Evolutionary conservation across 2,329 filamentous ascomycete species (phyloP).

Genomic region (Botrytis deweyae): DNA sequence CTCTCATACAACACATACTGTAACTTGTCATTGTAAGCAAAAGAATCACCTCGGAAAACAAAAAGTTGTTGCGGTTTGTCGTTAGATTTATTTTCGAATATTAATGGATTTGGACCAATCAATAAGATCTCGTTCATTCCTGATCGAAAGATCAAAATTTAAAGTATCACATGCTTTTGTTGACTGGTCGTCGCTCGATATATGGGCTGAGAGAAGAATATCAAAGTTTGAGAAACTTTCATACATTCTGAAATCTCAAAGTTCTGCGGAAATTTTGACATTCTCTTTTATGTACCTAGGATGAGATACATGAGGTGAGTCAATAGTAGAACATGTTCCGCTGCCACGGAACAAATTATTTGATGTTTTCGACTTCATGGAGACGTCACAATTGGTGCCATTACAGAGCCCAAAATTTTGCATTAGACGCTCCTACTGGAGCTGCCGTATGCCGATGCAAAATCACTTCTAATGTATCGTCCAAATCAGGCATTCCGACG

Average conservation of each 20-base stretch:
- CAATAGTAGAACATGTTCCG: background rate
- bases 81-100: rapidly evolving
- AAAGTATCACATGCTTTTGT: background rate
- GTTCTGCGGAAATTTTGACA: rapidly evolving
- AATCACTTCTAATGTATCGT: background rate
- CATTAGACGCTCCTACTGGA: background rate
- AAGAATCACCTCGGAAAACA: too few species aligned
- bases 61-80: background rate
- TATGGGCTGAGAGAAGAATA: background rate
- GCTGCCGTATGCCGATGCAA: background rate
- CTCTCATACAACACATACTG: background rate
- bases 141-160: background rate
- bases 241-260: background rate
- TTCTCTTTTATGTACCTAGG: background rate
- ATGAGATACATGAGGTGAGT: background rate
- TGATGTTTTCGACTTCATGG: rapidly evolving
- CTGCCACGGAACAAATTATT: background rate
- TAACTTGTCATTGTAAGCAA: background rate
- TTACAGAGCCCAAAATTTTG: background rate
- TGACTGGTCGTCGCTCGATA: background rate
- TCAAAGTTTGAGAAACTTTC: background rate
- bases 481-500: background rate
- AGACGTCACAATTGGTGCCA: background rate
- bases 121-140: background rate
- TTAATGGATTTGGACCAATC: background rate